phyloP scores from a whole-genome alignment of 208 protist species.

The Angomonas deanei region DNA sequence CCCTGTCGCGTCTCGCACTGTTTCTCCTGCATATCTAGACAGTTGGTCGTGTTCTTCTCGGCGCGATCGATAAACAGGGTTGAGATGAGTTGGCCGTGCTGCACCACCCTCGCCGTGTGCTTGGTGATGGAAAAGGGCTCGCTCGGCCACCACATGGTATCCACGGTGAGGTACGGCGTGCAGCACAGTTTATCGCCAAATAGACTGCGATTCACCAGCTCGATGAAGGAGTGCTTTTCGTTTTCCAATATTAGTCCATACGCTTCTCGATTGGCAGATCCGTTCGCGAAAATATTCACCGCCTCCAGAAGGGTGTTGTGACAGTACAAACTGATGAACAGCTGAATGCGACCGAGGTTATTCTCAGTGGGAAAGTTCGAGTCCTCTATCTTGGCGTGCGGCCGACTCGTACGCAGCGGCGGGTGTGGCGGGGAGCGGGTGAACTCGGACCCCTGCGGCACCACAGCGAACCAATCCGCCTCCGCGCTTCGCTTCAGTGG shows the following conservation, averaged over 20 bases:
- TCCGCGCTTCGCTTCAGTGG: background rate
- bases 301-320: conserved; percentile 22
- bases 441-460: background rate
- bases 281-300: conserved; percentile 4
- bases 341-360: conserved; percentile 25
- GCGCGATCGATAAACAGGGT: conserved; percentile 1
- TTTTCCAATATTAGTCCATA: background rate
- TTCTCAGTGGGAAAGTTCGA: background rate
- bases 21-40: conserved; percentile 1
- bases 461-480: background rate
- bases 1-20: background rate
- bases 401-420: background rate
- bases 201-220: too few relatives aligned
- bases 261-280: background rate
- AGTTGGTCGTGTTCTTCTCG: conserved; percentile 8
- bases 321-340: conserved; percentile 36
- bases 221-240: too few relatives aligned
- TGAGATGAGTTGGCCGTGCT: conserved; percentile 30
- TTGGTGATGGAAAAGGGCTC: conserved; percentile 20
- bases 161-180: too few relatives aligned
- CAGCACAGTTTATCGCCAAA: too few relatives aligned
- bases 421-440: background rate
- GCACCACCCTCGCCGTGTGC: conserved; percentile 29
- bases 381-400: background rate
- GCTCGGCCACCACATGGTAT: conserved; percentile 55